A percentile compares a stretch with the other conserved stretches of the same genome.
These are phyloP conservation scores for Apophysomyces trapeziformis DNA, from an alignment of 371 early-diverging fungal genomes.

Conservation along the genomic window DNA sequence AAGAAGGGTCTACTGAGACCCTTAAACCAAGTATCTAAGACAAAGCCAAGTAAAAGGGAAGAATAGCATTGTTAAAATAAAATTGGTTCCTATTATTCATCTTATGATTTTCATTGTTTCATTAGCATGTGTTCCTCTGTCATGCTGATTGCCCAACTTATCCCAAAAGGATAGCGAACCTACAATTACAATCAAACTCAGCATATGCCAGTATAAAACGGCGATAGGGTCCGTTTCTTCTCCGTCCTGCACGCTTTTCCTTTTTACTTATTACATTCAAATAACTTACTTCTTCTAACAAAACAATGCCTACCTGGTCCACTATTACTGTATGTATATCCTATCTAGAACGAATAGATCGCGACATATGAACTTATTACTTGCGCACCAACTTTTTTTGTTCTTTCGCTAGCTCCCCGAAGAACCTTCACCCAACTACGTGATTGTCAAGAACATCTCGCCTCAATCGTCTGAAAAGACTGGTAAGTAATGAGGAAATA, in stretches of 20 bases:
- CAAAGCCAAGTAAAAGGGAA: not conserved
- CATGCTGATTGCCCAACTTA: slow-evolving; percentile 1
- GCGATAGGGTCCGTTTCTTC: not conserved
- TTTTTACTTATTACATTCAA: not conserved
- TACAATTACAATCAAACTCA: not conserved
- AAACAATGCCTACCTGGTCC: slow-evolving; percentile 2
- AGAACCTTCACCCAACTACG: slow-evolving; percentile 56
- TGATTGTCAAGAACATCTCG: slow-evolving; percentile 63
- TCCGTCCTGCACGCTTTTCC: not conserved
- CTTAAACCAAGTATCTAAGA: not conserved
- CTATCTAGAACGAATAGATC: not conserved
- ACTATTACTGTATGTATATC: not conserved
- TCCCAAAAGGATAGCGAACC: not conserved
- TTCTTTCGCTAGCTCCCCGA: slow-evolving; percentile 50
- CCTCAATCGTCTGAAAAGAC: slow-evolving; percentile 56
- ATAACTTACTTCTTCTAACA: not conserved
- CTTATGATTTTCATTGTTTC: slow-evolving; percentile 10
- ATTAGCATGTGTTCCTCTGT: slow-evolving; percentile 6
- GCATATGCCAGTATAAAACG: not conserved
- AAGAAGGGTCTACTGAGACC: too few relatives aligned
- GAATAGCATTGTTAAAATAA: not conserved
- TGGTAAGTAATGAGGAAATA: slow-evolving; percentile 28
- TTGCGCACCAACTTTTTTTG: not conserved
- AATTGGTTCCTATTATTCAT: not conserved
- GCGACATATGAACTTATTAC: not conserved